Evolutionary conservation across 306 rosid genomes (phyloP), one percentile per base, ranked within the genome.

Genomic region (Prunus mongolica): DNA sequence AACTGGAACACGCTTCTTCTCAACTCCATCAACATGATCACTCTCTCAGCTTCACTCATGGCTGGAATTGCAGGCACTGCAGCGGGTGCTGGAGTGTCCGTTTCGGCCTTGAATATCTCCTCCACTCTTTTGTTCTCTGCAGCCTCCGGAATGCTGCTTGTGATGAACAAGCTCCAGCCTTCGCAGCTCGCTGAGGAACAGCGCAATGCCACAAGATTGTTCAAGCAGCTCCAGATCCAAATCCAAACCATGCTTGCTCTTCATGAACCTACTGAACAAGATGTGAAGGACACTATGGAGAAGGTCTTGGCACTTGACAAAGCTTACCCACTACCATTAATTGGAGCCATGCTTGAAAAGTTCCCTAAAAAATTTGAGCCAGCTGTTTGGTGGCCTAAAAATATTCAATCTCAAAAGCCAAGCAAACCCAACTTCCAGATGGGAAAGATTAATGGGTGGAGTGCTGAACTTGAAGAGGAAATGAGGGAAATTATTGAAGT

Each of bases 161-260:
- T 82, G 49, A 90, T 88, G 84, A 91, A 87, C 87, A 91, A 91
- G 81, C 75, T 89, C 65, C 98, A 93, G 41, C 97, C 98, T 0
- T 93, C 97, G 1, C 98, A 93, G 63, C 91, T 93, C 6, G 85
- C 92, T 0, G 98, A 93, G 66, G 98, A 93, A 25, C 96, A 93
- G 46, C 86, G 97, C 0, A 93, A 89, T 32, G 96, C 96, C 0
- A 68, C 88, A 2, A 91, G 91, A 61, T 60, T 88, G 76, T 93
- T 93, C 66, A 86, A 65, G 66, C 87, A 87, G 34, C 83, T 91
- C 60, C 79, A 76, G 3, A 51, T 19, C 18, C 72, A 89, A 62
- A 84, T 93, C 45, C 8, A 87, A 65, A 91, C 81, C 6, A 12
- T 50, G 63, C 73, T 93, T 0, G 61, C 82, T 0, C 47, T 75